Evolutionary conservation across 2,329 filamentous ascomycete genomes (phyloP), one percentile per base, ranked within the genome.

Genomic region (Gnomoniopsis smithogilvyi): DNA sequence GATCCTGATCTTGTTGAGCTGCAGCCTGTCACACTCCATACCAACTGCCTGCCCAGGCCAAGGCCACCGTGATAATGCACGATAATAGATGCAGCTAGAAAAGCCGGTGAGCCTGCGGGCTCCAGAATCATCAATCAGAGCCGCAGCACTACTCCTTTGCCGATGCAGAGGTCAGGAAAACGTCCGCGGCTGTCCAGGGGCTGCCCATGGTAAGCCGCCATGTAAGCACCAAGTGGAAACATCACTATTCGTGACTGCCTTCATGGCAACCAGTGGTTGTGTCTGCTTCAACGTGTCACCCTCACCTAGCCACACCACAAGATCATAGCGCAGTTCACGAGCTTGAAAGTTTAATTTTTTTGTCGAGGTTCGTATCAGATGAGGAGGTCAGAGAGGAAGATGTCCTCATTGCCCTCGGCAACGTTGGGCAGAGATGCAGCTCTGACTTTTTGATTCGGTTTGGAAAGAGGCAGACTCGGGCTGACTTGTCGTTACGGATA

Each of bases 1-100:
- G 46, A n/a, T 22, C 24, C 45, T 22, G 26, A 46, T 22, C 26
- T 33, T 54, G 26, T n/a, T n/a, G 41, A 26, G n/a, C 38, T 54
- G 52, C 43, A 54, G n/a, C 14, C 19, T 52, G 38, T 3, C 12
- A 15, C 33, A 15, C 33, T 45, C 19, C 45, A 26, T 24, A 48
- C 10, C 38, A 51, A 22, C 24, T 59, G 21, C 56, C 56, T 24
- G 48, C 47, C 47, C 59, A 41, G 54, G 51, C 33, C 12, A 50
- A 22, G 30, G 50, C 38, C 33, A n/a, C 54, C 56, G 56, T 54
- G 55, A 52, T 58, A 51, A 54, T 45, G 56, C 51, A 53, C 41
- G 41, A 51, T 36, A 55, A n/a, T 61, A 50, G 50, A 46, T 51
- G 59, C 54, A 58, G 55, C 56, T 52, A 58, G 51, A 61, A 61